Percentiles rank a stretch among this genome's conserved stretches.
phyloP scores from a whole-genome alignment of 208 protist genomes.

The Phytomonas sp. region DNA sequence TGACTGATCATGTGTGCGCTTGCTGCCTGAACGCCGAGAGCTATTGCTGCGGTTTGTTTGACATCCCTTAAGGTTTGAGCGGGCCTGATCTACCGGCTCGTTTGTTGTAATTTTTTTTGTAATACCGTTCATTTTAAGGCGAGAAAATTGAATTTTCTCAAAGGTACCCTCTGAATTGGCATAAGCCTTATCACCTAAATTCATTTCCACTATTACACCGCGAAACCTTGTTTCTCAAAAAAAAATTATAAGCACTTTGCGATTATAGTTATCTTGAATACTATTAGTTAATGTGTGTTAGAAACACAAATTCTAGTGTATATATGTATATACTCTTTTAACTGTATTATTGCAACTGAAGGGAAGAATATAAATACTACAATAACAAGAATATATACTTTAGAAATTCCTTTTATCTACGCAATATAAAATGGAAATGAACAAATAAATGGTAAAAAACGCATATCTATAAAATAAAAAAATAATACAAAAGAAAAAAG shows the following conservation, averaged over 20 bases:
- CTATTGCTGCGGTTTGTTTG: constrained; percentile 9
- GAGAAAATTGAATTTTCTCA: neutral
- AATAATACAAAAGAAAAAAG: constrained; percentile 10
- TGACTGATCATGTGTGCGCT: constrained; percentile 60
- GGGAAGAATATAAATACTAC: neutral
- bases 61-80: constrained; percentile 11
- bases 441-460: constrained; percentile 5
- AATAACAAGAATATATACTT: constrained; percentile 4
- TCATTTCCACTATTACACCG: neutral
- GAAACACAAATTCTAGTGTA: neutral
- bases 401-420: neutral
- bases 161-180: neutral
- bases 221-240: neutral
- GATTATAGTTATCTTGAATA: neutral
- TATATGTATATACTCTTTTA: neutral
- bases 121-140: neutral
- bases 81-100: constrained; percentile 20
- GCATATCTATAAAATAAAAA: constrained; percentile 4
- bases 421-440: neutral
- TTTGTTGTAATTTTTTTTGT: constrained; percentile 1
- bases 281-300: neutral
- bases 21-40: constrained; percentile 61
- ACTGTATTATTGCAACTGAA: neutral
- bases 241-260: neutral
- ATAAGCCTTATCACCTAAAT: neutral